Conservation (phyloP, 148 eudicot genomes). For the Mesembryanthemum crystallinum region DNA sequence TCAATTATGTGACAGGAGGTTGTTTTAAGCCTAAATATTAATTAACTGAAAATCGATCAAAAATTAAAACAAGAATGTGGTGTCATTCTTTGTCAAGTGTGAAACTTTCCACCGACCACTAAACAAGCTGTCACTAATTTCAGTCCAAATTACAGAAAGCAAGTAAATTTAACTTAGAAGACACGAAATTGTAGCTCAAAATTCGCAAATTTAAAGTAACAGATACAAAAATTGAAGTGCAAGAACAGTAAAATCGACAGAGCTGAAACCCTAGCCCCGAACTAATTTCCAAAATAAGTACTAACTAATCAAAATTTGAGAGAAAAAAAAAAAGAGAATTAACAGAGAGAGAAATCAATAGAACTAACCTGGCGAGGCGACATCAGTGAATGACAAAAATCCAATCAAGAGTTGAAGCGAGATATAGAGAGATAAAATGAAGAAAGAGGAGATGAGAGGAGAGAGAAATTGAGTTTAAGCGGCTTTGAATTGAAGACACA, state of each 20-base stretch:
- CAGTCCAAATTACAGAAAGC: neutral
- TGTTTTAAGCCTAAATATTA: too few species aligned
- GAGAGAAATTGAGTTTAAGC: neutral
- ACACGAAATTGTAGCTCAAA: constrained; percentile 21
- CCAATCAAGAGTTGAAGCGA: neutral
- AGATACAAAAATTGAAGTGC: constrained; percentile 1
- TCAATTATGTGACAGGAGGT: too few species aligned
- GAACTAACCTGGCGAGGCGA: constrained; percentile 10
- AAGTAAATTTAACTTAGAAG: constrained; percentile 12
- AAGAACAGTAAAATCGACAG: constrained; percentile 10
- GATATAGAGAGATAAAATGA: neutral
- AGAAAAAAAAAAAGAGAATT: neutral
- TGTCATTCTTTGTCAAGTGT: too few species aligned
- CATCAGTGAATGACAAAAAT: neutral
- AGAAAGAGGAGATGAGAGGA: neutral
- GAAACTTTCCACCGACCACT: neutral
- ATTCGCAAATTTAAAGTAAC: neutral
- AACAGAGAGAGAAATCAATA: neutral
- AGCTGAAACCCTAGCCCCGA: constrained; percentile 7
- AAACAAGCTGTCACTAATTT: neutral
- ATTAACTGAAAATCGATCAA: neutral
- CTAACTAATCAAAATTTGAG: neutral
- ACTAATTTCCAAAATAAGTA: neutral
- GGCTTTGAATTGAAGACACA: too few species aligned
- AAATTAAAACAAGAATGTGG: neutral